Base-by-base conservation (phyloP, 495 filamentous ascomycete species). In the Hypoxylon lienhwacheense region DNA sequence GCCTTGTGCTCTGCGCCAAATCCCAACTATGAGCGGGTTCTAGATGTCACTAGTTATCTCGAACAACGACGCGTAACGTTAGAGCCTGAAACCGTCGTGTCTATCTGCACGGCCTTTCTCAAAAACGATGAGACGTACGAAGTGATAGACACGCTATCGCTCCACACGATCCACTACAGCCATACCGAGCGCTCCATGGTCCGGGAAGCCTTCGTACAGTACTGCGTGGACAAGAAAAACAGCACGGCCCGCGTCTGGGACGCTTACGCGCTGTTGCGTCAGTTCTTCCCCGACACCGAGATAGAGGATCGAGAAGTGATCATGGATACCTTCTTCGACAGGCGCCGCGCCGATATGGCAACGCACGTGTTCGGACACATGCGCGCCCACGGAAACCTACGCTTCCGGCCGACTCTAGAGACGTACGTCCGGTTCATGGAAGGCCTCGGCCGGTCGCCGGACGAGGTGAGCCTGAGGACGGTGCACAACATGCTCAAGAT, bases 401-500 rank as follows among this genome's bases (percentile, higher is more conserved):
- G 68, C 0, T 74, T 79, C 10, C 77, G 85, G 0, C 89, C 93
- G 1, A 85, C 75, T 10, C 64, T 78, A 8, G 83, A 89, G 42
- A 87, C 85, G 1, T 98, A 97, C 66, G 80, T 85, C 17, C 67
- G 77, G 16, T 90, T 84, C 42, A 84, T 97, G 55, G 79, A 85
- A 35, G 91, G 91, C 2, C 75, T 96, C 11, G 89, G 86, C 11
- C 71, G 76, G 19, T 75, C 75, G 5, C 80, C 73, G 0, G 85
- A 95, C 53, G 46, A 70, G 2, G 85, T 88, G 25, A 81, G 80
- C 29, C 70, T 96, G 24, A 77, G 83, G 47, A 78, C 85, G 28
- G 79, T 95, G 11, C 87, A 95, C 65, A 96, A 96, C 61, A 90
- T 95, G 81, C 76, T 96, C 36, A 96, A 95, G 69, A 83, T 97